Evolutionary conservation across 2,329 filamentous ascomycete genomes (phyloP).

Genomic region (Cladobotryum mycophilum): DNA sequence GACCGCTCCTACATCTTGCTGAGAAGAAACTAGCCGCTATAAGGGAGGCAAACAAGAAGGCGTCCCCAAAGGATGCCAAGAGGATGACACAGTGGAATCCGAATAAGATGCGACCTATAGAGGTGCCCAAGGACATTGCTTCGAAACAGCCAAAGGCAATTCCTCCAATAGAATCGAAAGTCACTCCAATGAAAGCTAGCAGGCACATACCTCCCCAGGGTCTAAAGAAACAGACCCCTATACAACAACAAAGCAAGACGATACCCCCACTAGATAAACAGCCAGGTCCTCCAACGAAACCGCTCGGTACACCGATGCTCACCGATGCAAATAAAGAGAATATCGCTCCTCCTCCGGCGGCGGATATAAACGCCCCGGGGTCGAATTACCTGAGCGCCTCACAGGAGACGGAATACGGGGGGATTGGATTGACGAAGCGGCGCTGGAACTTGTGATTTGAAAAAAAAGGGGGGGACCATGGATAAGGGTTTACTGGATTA

Average conservation of each 20-base stretch:
- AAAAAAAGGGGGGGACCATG: not conserved
- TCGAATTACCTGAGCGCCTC: constrained; percentile 17
- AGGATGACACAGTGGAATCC: too few species aligned
- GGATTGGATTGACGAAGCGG: constrained; percentile 33
- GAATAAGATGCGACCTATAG: not conserved
- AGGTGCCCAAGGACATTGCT: not conserved
- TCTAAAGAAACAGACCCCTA: not conserved
- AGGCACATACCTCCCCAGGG: not conserved
- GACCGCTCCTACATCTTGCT: not conserved
- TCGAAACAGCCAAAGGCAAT: not conserved
- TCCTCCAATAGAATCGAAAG: too few species aligned
- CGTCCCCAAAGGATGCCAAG: not conserved
- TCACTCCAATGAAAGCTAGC: not conserved
- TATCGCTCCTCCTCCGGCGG: constrained; percentile 4
- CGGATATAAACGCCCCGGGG: not conserved
- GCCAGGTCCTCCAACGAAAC: not conserved
- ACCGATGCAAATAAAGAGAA: constrained; percentile 23
- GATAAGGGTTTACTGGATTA: too few species aligned
- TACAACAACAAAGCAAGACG: not conserved
- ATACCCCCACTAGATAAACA: not conserved
- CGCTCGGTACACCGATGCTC: not conserved
- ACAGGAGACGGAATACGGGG: constrained; percentile 35
- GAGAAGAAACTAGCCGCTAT: not conserved
- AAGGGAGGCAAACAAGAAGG: constrained; percentile 18
- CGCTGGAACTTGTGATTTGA: constrained; percentile 22